Conservation (phyloP, 208 protist species). For the Phytomonas serpens region DNA sequence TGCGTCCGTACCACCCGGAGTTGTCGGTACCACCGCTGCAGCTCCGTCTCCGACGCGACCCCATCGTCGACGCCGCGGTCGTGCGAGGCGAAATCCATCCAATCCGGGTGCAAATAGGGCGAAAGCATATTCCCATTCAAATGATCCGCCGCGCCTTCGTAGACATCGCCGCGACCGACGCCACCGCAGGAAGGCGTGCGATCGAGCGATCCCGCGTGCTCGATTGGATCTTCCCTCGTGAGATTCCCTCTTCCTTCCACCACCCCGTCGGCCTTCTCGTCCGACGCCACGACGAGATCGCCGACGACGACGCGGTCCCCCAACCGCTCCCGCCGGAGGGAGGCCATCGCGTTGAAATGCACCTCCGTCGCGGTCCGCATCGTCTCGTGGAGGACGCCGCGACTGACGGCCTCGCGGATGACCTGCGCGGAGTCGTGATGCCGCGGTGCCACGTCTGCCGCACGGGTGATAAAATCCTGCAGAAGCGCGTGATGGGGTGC, state of each 20-base stretch:
- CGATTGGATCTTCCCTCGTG: neutral
- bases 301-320: slow-evolving; percentile 35
- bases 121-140: slow-evolving; percentile 52
- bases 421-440: slow-evolving; percentile 66
- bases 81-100: slow-evolving; percentile 19
- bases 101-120: slow-evolving; percentile 31
- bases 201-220: neutral
- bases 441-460: slow-evolving; percentile 29
- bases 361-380: slow-evolving; percentile 62
- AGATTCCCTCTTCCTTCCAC: neutral
- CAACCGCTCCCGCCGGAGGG: slow-evolving; percentile 43
- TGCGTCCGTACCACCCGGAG: slow-evolving; percentile 22
- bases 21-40: slow-evolving; percentile 7
- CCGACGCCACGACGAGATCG: slow-evolving; percentile 28
- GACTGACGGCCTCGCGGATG: slow-evolving; percentile 53
- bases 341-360: slow-evolving; percentile 76
- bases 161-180: slow-evolving; percentile 24
- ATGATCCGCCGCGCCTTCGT: slow-evolving; percentile 58
- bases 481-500: slow-evolving; percentile 63
- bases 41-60: neutral
- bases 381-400: slow-evolving; percentile 53
- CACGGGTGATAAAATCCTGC: slow-evolving; percentile 59
- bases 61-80: neutral
- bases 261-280: neutral
- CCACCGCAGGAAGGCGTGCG: neutral